Percentiles rank a stretch among this genome's conserved stretches.
phyloP scores from a whole-genome alignment of 2,329 filamentous ascomycete genomes.

The Apiospora marii region DNA sequence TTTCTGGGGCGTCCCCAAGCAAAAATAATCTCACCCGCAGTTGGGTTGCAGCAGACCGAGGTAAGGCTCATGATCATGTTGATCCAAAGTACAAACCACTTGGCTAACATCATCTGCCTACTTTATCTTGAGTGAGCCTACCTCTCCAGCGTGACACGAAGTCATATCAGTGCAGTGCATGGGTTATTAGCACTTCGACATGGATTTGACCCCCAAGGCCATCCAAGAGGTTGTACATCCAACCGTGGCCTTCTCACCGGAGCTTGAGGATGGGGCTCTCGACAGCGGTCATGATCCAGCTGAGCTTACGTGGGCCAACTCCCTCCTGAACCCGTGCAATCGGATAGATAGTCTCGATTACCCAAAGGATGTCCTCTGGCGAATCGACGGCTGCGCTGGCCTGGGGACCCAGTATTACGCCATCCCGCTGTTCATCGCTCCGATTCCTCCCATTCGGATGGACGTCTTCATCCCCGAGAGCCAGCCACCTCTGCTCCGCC shows the following conservation, averaged over 20 bases:
- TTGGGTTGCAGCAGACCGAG: neutral
- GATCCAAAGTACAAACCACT: neutral
- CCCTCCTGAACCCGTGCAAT: constrained; percentile 66
- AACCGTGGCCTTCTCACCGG: constrained; percentile 57
- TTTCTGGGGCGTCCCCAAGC: neutral
- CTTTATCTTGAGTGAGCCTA: constrained; percentile 7
- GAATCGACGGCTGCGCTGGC: constrained; percentile 65
- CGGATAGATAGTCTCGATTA: constrained; percentile 63
- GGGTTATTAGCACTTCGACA: constrained; percentile 39
- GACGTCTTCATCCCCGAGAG: constrained; percentile 66
- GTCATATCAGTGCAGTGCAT: constrained; percentile 12
- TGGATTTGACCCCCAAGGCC: constrained; percentile 61
- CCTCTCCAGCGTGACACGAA: constrained; percentile 14
- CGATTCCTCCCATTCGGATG: constrained; percentile 59
- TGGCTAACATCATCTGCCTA: neutral
- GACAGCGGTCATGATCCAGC: constrained; percentile 18
- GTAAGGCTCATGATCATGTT: constrained; percentile 4
- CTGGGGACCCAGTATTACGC: constrained; percentile 66
- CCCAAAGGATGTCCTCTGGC: constrained; percentile 57
- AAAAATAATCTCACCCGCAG: neutral
- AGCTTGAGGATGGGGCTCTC: constrained; percentile 28
- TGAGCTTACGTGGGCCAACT: constrained; percentile 52
- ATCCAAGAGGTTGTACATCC: constrained; percentile 66
- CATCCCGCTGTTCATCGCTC: constrained; percentile 58
- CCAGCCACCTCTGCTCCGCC: constrained; percentile 50